Conservation (phyloP, 1,284 basidiomycete species). For the Cryptococcus neoformans region DNA sequence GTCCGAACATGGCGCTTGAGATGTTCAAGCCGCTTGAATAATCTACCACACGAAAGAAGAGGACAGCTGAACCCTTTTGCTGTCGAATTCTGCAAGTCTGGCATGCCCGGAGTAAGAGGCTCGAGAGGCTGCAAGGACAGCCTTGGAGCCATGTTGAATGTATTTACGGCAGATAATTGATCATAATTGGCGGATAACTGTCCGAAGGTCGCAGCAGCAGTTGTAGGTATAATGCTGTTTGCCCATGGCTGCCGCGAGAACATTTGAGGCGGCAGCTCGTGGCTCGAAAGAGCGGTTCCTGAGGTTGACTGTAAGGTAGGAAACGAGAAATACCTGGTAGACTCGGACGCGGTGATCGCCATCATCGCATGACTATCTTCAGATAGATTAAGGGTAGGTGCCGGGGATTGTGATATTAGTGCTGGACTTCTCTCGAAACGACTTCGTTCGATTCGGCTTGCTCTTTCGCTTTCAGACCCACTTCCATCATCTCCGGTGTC, state of each 20-base stretch:
- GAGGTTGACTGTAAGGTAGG: too few species aligned
- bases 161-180: not conserved
- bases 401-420: too few species aligned
- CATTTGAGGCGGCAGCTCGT: too few species aligned
- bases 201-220: not conserved
- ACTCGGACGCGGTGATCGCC: too few species aligned
- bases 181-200: not conserved
- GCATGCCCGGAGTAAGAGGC: not conserved
- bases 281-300: too few species aligned
- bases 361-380: too few species aligned
- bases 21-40: constrained; percentile 87
- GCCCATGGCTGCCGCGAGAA: not conserved
- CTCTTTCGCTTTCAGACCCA: constrained; percentile 13
- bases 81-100: not conserved
- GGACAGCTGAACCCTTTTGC: constrained; percentile 71
- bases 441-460: not conserved
- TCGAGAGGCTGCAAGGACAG: not conserved
- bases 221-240: not conserved
- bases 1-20: constrained; percentile 80
- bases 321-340: too few species aligned
- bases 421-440: too few species aligned
- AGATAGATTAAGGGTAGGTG: too few species aligned
- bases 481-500: constrained; percentile 19
- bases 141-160: not conserved
- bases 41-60: constrained; percentile 69